Evolutionary conservation across 176 grass and related monocot species (phyloP).

Genomic region (Musa itinerans): DNA sequence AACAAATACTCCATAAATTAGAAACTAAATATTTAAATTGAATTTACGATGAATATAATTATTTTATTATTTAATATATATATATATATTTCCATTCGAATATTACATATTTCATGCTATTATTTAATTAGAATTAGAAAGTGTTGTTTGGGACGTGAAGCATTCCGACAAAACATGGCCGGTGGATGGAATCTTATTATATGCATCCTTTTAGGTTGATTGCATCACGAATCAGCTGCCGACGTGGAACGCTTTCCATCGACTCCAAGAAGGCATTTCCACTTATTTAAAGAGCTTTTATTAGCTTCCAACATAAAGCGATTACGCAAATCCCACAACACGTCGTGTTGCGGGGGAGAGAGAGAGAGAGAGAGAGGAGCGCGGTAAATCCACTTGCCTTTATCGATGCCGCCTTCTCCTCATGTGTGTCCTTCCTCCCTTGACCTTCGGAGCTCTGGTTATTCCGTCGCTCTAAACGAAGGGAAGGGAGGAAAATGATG

Average conservation of each 20-base stretch:
- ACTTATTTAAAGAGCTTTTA: background rate
- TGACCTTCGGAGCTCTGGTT: conserved; percentile 3
- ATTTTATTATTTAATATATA: too few relatives aligned
- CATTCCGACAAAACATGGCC: background rate
- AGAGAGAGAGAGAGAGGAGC: background rate
- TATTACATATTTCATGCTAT: too few relatives aligned
- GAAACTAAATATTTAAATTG: too few relatives aligned
- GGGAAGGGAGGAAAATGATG: background rate
- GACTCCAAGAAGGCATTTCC: background rate
- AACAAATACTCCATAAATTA: too few relatives aligned
- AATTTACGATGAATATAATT: too few relatives aligned
- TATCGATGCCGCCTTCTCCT: conserved; percentile 17
- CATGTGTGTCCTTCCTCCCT: conserved; percentile 1
- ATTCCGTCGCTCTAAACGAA: background rate
- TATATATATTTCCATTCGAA: too few relatives aligned
- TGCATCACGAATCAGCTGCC: background rate
- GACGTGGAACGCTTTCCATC: too few relatives aligned
- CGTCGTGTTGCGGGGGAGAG: background rate
- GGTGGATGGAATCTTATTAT: background rate
- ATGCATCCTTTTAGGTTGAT: too few relatives aligned
- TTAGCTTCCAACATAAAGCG: background rate
- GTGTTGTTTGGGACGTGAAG: background rate
- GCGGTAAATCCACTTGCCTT: background rate
- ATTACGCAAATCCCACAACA: background rate
- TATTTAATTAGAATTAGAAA: too few relatives aligned